phyloP scores from a whole-genome alignment of 1,139 yeast species.

The Arxiozyma slooffiae region DNA sequence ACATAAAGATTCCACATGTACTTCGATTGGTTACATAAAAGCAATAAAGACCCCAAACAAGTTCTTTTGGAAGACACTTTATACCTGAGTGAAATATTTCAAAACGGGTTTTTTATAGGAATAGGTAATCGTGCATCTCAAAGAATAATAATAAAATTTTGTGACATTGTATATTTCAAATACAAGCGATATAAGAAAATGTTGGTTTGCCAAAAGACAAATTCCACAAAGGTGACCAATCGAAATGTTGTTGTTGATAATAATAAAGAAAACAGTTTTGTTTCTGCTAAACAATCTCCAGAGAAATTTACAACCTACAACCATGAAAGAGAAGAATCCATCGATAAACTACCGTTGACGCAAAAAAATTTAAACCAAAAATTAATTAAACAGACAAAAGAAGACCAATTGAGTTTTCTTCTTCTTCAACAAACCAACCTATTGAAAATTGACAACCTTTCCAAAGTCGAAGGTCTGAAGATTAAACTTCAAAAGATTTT shows the following conservation, averaged over 20 bases:
- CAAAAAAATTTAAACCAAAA: neutral
- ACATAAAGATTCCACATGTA: neutral
- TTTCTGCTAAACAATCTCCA: neutral
- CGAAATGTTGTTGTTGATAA: neutral
- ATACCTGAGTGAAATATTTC: neutral
- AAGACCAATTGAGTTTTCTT: neutral
- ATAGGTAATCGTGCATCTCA: neutral
- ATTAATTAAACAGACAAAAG: neutral
- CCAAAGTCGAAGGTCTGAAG: neutral
- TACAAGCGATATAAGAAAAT: too few relatives aligned
- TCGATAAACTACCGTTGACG: neutral
- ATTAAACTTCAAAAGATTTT: neutral
- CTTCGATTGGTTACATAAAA: neutral
- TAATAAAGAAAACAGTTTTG: neutral
- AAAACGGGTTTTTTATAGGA: neutral
- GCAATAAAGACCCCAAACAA: neutral
- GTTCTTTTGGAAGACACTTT: neutral
- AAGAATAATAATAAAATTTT: too few relatives aligned
- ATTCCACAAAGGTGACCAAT: neutral
- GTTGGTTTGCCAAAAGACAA: neutral
- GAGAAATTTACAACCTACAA: neutral
- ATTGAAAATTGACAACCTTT: too few relatives aligned
- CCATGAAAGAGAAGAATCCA: neutral
- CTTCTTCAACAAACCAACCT: neutral
- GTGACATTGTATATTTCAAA: neutral